Base-by-base conservation (phyloP, 495 filamentous ascomycete genomes). In the Oidiodendron maius region DNA sequence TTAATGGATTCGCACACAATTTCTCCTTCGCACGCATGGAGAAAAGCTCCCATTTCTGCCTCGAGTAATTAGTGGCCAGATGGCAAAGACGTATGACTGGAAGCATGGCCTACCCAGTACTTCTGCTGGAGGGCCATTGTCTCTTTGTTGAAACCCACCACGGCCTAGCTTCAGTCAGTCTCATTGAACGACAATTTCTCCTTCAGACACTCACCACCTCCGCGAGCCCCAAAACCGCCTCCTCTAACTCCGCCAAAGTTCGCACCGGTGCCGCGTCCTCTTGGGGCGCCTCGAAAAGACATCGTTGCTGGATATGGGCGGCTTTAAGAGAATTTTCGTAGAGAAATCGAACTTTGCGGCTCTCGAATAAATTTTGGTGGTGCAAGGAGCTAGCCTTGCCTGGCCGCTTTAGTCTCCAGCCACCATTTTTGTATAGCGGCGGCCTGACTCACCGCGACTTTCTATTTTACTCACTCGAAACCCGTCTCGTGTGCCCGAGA, bases 1-100 rank as follows among this genome's bases (percentile, higher is more conserved):
- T 96, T 97, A 65, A 84, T 80, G 45, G 86, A 91, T 69, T 87
- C 80, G 83, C 90, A 95, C 52, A 98, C 82, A 71, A 98, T 89
- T 68, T 98, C 93, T 61, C 93, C 91, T 68, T 98, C 93, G 68
- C 86, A 90, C 30, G 87, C 80, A 70, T 98, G 93, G 62, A 96
- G 67, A 68, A 97, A 91, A 56, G 78, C 75, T 61, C 93, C 93
- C 84, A 98, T 87, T 72, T 96, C 87, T 88, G 37, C 18, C 3
- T 15, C 15, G 13, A 22, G 2, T 5, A n/a, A 13, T 47, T 41
- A 49, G 47, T 43, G 20, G 39, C 6, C 15, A 4, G 18, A 8
- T 36, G 35, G 26, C 28, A 10, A 25, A 18, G 10, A 11, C 18
- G 13, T 15, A 26, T 28, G 8, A 1, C 28, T 39, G 21, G 38